Evolutionary conservation across 1,284 basidiomycete genomes (phyloP), one percentile per base, ranked within the genome.

Genomic region (Xerocomus minutiporus): DNA sequence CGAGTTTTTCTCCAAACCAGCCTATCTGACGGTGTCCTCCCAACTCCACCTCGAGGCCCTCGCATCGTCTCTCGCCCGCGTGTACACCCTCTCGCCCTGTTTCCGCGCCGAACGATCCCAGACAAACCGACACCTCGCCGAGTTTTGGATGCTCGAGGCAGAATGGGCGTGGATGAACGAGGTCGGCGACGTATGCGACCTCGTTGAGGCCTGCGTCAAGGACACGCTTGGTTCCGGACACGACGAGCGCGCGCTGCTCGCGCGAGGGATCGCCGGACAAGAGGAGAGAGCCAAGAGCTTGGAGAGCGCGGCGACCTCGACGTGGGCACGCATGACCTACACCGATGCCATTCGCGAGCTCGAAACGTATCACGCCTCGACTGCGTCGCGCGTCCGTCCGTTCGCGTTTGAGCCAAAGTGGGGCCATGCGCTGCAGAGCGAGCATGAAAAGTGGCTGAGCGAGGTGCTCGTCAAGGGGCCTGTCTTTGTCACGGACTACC

Each of bases 111-210:
- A 99, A 64, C 83, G 84, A 7, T 90, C 86, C 4, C 80, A 88
- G 60, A 98, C 96, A 1, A 84, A 83, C 46, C 80, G 96, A n/a
- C 96, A 99, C 70, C 80, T 99, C 7, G 84, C 92, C 46, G 97
- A 99, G 68, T 99, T 99, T 70, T 97, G 93, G 91, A 99, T 99
- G 96, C 80, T 97, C 52, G 96, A 99, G 72, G 93, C 90, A 0
- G 96, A 97, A 67, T 84, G 91, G 75, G 83, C 83, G 0, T 90
- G 90, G 65, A 72, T 69, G 29, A 62, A 65, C 29, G 61, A 65
- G 13, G 71, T 86, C 6, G 67, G 71, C 1, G 80, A 82, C 20
- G 71, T 97, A 13, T 88, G 91, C 67, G 72, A 75, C 38, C 74
- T 93, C 23, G 83, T 88, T 1, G 93, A 97, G 70, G 77, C 74